These are phyloP conservation scores for Fonsecaea pugnacius DNA, from an alignment of 2,329 filamentous ascomycete genomes.

Conservation along the genomic window DNA sequence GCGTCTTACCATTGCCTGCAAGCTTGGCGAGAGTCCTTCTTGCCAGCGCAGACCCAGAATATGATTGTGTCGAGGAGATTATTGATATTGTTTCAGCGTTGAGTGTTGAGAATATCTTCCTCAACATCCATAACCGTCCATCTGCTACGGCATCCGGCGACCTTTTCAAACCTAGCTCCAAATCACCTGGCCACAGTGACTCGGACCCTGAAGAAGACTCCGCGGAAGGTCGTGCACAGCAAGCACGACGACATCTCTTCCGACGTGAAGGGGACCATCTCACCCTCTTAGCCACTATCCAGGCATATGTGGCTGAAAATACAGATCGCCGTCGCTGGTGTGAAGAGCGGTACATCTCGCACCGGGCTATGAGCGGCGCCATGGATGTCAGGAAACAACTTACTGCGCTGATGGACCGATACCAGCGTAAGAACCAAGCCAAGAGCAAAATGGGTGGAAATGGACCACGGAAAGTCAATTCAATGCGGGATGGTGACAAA, in stretches of 20 bases:
- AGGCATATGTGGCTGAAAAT: conserved; percentile 62
- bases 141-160: conserved; percentile 4
- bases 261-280: conserved; percentile 67
- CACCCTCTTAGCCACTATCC: conserved; percentile 65
- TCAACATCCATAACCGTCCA: conserved; percentile 52
- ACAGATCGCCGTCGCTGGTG: conserved; percentile 65
- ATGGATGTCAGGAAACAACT: conserved; percentile 52
- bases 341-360: conserved; percentile 62
- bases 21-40: conserved; percentile 81
- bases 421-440: conserved; percentile 4
- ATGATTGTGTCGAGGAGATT: conserved; percentile 75
- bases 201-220: conserved; percentile 20
- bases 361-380: conserved; percentile 68
- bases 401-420: conserved; percentile 28
- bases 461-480: conserved; percentile 1
- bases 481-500: conserved; percentile 34
- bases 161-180: not conserved
- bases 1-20: conserved; percentile 80
- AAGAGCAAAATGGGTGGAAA: conserved; percentile 8
- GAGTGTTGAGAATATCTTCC: conserved; percentile 68
- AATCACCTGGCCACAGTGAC: conserved; percentile 8
- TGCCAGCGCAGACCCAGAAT: conserved; percentile 71
- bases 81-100: conserved; percentile 79
- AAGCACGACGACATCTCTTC: conserved; percentile 60
- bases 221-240: conserved; percentile 50